phyloP scores from a whole-genome alignment of 306 rosid genomes.

The Rosa multiflora region DNA sequence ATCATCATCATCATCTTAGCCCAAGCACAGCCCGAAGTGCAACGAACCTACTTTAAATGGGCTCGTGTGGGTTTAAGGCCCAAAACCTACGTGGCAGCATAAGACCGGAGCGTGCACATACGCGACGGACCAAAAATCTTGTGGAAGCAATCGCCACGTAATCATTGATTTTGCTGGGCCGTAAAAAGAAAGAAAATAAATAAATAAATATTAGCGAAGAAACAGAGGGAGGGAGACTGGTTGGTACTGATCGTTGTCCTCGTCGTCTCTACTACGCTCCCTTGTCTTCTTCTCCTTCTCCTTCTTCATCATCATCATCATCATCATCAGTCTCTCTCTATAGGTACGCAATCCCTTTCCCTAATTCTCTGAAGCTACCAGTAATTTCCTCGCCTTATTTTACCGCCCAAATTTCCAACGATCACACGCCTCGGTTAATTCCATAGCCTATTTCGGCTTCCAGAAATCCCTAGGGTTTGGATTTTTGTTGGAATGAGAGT shows the following conservation, averaged over 20 bases:
- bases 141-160: neutral
- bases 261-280: conserved; percentile 19
- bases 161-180: neutral
- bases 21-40: too few relatives aligned
- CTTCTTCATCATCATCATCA: neutral
- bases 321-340: neutral
- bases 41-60: too few relatives aligned
- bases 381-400: neutral
- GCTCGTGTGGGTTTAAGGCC: too few relatives aligned
- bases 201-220: neutral
- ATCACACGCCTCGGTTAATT: neutral
- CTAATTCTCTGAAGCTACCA: neutral
- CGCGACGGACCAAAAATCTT: too few relatives aligned
- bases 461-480: conserved; percentile 26
- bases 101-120: too few relatives aligned
- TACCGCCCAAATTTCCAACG: neutral
- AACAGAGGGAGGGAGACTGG: conserved; percentile 27
- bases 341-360: conserved; percentile 25
- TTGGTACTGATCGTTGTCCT: conserved; percentile 23
- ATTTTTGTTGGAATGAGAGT: conserved; percentile 6
- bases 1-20: neutral
- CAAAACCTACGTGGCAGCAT: too few relatives aligned
- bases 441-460: neutral
- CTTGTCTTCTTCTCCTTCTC: neutral
- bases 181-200: neutral